A percentile compares a stretch with the other conserved stretches of the same genome.
These are phyloP conservation scores for Solanum arcanum DNA, from an alignment of 257 asterid genomes.

Conservation along the genomic window DNA sequence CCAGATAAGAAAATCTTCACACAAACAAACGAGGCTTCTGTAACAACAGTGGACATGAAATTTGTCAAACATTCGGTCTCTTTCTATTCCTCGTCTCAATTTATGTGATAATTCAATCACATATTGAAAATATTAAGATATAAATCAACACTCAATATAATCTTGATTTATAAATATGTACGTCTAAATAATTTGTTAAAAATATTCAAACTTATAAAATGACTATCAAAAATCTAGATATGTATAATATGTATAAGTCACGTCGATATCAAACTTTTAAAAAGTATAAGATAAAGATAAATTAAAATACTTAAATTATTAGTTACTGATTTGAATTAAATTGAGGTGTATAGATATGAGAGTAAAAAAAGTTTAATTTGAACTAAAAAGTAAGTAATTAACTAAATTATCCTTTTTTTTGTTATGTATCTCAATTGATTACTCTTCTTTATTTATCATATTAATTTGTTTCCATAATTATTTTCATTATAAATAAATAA, in stretches of 20 bases:
- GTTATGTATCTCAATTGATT: background rate
- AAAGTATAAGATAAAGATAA: too few relatives aligned
- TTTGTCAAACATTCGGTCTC: constrained; percentile 97
- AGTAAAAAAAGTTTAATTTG: background rate
- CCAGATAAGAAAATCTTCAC: constrained; percentile 21
- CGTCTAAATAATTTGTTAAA: too few relatives aligned
- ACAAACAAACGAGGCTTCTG: constrained; percentile 75
- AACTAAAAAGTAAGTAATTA: too few relatives aligned
- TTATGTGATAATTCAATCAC: background rate
- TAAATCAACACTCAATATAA: too few relatives aligned
- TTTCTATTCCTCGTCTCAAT: background rate
- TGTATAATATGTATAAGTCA: too few relatives aligned
- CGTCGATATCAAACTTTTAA: too few relatives aligned
- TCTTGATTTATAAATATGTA: too few relatives aligned
- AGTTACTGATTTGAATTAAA: too few relatives aligned
- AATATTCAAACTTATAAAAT: too few relatives aligned
- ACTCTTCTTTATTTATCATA: background rate
- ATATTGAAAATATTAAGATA: too few relatives aligned
- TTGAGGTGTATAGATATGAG: background rate
- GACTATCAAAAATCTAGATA: background rate
- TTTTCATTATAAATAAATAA: background rate
- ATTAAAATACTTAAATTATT: too few relatives aligned
- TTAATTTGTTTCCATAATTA: constrained; percentile 7
- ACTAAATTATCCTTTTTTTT: background rate
- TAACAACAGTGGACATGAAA: constrained; percentile 77